Base-by-base conservation (phyloP, 2,329 filamentous ascomycete genomes). In the Cladophialophora chaetospira region DNA sequence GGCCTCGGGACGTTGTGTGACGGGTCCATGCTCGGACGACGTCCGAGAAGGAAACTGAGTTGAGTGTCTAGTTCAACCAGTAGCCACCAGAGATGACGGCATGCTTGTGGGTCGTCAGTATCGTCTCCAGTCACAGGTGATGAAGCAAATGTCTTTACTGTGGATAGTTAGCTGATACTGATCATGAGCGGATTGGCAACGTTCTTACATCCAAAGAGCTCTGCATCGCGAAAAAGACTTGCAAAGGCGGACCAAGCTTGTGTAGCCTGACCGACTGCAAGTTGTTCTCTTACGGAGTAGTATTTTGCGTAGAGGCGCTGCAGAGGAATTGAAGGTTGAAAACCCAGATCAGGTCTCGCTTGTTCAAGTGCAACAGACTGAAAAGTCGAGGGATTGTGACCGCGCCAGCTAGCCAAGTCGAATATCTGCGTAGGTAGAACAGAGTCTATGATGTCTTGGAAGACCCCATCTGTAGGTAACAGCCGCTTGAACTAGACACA, bases 11-110 rank as follows among this genome's bases (percentile, higher is more conserved):
- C 42, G 10, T n/a, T 13, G 23, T 40, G 46, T 5, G 47, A 48
- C n/a, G 49, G 31, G 13, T 43, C 47, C n/a, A 59, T 57, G 25
- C 49, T 33, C 17, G 58, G 58, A 13, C 40, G 44, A 11, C 56
- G 61, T 44, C 61, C 61, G 19, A 63, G 47, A 6, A 63, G 31
- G 48, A 61, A 58, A 19, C 58, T 63, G 25, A 63, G 50, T 25
- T 56, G 49, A 23, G 38, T 35, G 13, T 63, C 61, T 21, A 63
- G 55, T 15, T 61, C 58, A 5, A 57, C 33, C 6, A 63, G 42
- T 3, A 59, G 55, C 61, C 61, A 61, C 53, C 58, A 63, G 13
- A 63, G 47, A 9, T 54, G 53, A 6, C 61, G 61, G 13, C 56
- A 23, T 38, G 53, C 26, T 35, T 61, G 53, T 11, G 42, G 13